phyloP scores from a whole-genome alignment of 148 eudicot genomes.

The Chenopodium album region DNA sequence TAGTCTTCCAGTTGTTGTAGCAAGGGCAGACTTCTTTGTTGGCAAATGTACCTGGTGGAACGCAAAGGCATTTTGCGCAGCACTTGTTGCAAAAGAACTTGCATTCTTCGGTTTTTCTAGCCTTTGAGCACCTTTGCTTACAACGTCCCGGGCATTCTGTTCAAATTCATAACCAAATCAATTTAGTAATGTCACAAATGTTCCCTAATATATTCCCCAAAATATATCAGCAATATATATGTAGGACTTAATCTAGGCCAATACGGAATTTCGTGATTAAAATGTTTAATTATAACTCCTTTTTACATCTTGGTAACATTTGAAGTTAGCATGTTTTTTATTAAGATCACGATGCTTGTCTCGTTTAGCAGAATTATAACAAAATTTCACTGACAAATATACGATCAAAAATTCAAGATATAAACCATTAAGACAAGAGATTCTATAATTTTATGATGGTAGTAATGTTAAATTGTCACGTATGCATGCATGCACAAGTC shows the following conservation, averaged over 20 bases:
- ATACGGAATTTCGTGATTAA: too few species aligned
- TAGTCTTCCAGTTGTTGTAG: slow-evolving; percentile 47
- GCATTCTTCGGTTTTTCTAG: slow-evolving; percentile 27
- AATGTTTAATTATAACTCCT: too few species aligned
- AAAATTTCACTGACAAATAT: too few species aligned
- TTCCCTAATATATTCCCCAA: too few species aligned
- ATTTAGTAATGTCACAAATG: not conserved
- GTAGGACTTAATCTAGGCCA: too few species aligned
- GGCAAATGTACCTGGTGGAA: slow-evolving; percentile 43
- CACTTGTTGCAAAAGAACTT: slow-evolving; percentile 39
- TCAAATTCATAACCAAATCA: not conserved
- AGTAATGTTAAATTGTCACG: too few species aligned
- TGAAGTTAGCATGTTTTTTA: not conserved
- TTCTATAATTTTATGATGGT: too few species aligned
- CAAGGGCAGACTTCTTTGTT: slow-evolving; percentile 43
- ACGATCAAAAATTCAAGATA: too few species aligned
- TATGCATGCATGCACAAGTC: too few species aligned
- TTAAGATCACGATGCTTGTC: not conserved
- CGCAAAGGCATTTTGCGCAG: slow-evolving; percentile 42
- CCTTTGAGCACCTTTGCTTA: slow-evolving; percentile 31
- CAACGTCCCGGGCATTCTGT: slow-evolving; percentile 13
- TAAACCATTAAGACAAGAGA: too few species aligned
- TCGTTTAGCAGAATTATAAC: too few species aligned
- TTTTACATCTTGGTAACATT: not conserved
- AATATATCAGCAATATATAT: too few species aligned